Base-by-base conservation (phyloP, 257 asterid species). In the Przewalskia tangutica region DNA sequence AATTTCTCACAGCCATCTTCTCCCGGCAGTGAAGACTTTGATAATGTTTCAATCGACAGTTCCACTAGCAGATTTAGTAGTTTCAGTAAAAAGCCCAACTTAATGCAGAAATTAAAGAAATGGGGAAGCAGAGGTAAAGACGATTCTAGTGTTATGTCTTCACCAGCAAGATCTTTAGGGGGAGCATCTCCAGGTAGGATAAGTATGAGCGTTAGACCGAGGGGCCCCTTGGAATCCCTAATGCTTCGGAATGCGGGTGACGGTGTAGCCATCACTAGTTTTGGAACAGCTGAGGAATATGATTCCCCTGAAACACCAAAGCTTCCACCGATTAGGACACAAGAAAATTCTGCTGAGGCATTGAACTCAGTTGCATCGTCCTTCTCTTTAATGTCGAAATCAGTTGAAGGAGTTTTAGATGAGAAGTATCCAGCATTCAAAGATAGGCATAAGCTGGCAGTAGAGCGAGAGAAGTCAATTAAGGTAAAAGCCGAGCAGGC, bases 401-500 rank as follows among this genome's bases (percentile, higher is more conserved):
- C 99, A 8, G 97, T 95, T 12, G 98, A 94, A 76, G 98, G 99
- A 23, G 93, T 91, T 71, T 81, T 92, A 6, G 97, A 92, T 7
- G 98, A 92, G 83, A 94, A 94, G 87, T 95, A 92, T 81, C 99
- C 99, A 3, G 97, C 91, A 8, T 93, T 89, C 79, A 95, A 94
- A 87, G 98, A 95, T 77, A 85, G 97, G 84, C 97, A 94, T 86
- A 95, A 95, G 89, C 93, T 95, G 55, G 98, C 99, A 1, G 82
- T 92, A 40, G 98, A 95, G 81, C 91, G 98, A 84, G 99, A 95
- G 89, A 92, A 90, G 82, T 86, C 88, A 1, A 88, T 95, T 59
- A 95, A 95, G 90, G 95, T 91, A 82, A 95, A 90, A 84, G 99
- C 98, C 79, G 93, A 92, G 83, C 91, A 90, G 63, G 99, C 99